Conservation (phyloP, 2,329 filamentous ascomycete species). For the Xylaria sp. region DNA sequence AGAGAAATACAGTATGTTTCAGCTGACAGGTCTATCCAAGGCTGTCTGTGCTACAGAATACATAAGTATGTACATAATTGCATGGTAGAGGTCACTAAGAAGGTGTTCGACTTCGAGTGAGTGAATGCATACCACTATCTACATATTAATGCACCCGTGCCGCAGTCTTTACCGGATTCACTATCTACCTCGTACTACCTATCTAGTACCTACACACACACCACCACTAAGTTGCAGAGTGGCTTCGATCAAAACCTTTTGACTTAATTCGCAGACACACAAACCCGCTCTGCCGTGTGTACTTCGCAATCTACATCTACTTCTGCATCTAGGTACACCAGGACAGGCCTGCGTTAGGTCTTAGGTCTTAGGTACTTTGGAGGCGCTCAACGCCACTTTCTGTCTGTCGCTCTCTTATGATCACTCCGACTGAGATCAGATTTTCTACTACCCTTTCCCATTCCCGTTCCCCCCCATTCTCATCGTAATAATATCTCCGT, state of each 20-base stretch:
- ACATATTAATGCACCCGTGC: background rate
- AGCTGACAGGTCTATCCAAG: background rate
- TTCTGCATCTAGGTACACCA: background rate
- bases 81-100: too few species aligned
- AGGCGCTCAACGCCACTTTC: background rate
- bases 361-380: too few species aligned
- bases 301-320: background rate
- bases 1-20: constrained; percentile 5
- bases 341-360: too few species aligned
- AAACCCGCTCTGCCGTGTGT: background rate
- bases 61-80: background rate
- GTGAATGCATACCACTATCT: background rate
- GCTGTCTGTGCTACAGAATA: background rate
- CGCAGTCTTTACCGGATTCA: background rate
- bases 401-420: background rate
- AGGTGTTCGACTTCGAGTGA: background rate
- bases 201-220: too few species aligned
- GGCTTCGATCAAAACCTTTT: background rate
- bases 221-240: too few species aligned
- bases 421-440: background rate
- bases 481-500: too few species aligned
- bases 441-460: background rate
- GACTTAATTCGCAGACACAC: background rate
- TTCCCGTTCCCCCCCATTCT: background rate
- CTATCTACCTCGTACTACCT: background rate